These are phyloP conservation scores for Penicillium canariense DNA, from an alignment of 495 filamentous ascomycete species.

Conservation along the genomic window DNA sequence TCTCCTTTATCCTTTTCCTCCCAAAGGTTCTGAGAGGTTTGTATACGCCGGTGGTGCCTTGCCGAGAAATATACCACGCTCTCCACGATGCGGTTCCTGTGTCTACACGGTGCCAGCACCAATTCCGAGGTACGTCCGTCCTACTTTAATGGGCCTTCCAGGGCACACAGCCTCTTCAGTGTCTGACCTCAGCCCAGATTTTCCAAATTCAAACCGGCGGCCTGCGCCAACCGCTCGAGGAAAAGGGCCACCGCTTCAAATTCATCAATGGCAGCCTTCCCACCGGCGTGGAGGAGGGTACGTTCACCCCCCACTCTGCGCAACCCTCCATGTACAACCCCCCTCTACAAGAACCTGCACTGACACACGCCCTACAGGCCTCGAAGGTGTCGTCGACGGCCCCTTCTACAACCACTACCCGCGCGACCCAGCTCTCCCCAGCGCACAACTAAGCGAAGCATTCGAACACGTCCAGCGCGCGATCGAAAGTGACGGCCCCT, in stretches of 20 bases:
- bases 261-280: conserved; percentile 34
- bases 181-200: conserved; percentile 27
- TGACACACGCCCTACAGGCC: conserved; percentile 20
- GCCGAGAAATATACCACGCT: neutral
- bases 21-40: too few species aligned
- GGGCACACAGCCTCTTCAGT: neutral
- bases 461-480: conserved; percentile 33
- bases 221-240: conserved; percentile 29
- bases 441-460: conserved; percentile 28
- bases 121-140: conserved; percentile 31
- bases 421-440: conserved; percentile 20
- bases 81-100: conserved; percentile 38
- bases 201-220: conserved; percentile 44
- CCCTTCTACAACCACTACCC: conserved; percentile 43
- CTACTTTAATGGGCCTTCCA: neutral
- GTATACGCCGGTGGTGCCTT: neutral
- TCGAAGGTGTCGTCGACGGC: conserved; percentile 34
- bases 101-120: conserved; percentile 40
- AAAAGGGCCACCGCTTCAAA: conserved; percentile 34
- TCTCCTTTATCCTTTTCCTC: neutral
- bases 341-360: neutral
- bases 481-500: conserved; percentile 40
- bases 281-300: conserved; percentile 33
- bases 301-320: neutral
- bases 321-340: neutral